Conservation (phyloP, 805 yeast genomes). For the Millerozyma miso region DNA sequence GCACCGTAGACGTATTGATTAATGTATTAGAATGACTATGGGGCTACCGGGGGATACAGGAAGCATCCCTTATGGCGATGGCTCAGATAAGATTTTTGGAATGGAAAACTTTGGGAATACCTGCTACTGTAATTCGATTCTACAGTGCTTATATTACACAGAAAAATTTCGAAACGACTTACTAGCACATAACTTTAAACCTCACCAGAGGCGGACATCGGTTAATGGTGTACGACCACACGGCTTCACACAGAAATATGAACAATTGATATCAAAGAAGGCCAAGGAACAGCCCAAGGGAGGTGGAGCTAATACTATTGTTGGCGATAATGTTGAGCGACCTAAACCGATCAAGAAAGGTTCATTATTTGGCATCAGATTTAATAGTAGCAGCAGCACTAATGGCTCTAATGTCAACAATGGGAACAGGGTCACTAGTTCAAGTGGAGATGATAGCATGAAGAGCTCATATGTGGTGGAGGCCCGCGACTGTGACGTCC, state of each 20-base stretch:
- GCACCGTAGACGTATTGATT: no score
- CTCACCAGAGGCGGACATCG: conserved; percentile 28
- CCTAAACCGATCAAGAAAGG: conserved; percentile 28
- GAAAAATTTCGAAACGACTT: conserved; percentile 53
- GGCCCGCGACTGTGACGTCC: conserved; percentile 30
- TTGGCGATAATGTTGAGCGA: conserved; percentile 11
- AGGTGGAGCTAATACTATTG: conserved; percentile 2
- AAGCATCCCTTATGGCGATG: conserved; percentile 57
- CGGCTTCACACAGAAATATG: conserved; percentile 36
- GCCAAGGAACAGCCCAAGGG: conserved; percentile 24
- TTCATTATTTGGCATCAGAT: conserved; percentile 38
- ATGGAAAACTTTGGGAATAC: conserved; percentile 88
- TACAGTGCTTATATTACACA: conserved; percentile 82
- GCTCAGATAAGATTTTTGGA: conserved; percentile 67
- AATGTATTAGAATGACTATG: not conserved
- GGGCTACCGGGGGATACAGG: not conserved
- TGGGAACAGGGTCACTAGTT: not conserved
- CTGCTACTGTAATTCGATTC: conserved; percentile 89
- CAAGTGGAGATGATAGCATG: conserved; percentile 5
- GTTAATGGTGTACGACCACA: conserved; percentile 31
- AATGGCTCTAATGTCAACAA: conserved; percentile 1
- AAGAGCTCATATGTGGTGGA: conserved; percentile 15
- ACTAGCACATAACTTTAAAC: conserved; percentile 23
- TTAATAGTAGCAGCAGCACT: conserved; percentile 10
- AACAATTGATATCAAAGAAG: conserved; percentile 33